Percentiles rank a stretch among this genome's conserved stretches.
These are phyloP conservation scores for Zygosaccharomyces sapae DNA, from an alignment of 1,139 yeast genomes.

Conservation along the genomic window DNA sequence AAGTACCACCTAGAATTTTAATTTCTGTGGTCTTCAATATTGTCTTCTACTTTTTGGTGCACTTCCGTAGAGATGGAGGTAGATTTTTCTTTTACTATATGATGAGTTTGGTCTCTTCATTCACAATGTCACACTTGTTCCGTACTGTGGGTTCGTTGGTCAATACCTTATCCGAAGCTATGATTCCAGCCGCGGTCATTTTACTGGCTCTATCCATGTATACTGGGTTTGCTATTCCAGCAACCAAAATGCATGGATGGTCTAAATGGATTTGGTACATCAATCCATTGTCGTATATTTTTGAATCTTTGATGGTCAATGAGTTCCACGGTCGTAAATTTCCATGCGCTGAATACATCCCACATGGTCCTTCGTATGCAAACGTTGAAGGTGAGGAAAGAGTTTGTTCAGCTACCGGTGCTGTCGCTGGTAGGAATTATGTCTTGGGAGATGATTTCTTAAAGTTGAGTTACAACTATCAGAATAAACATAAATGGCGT, in stretches of 20 bases:
- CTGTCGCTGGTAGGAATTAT: constrained; percentile 35
- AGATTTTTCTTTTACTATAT: constrained; percentile 55
- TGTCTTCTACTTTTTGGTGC: constrained; percentile 54
- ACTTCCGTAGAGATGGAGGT: constrained; percentile 55
- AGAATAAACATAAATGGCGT: constrained; percentile 60
- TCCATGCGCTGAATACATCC: constrained; percentile 39
- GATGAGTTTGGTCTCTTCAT: constrained; percentile 44
- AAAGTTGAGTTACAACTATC: constrained; percentile 40
- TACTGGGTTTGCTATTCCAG: constrained; percentile 66
- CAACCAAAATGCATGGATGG: constrained; percentile 60
- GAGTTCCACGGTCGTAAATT: constrained; percentile 50
- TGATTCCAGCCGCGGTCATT: constrained; percentile 57
- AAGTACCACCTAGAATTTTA: constrained; percentile 53
- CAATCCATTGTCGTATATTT: constrained; percentile 58
- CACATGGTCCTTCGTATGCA: constrained; percentile 39
- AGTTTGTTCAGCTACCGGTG: constrained; percentile 45
- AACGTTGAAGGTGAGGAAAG: constrained; percentile 37
- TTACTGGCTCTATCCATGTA: constrained; percentile 51
- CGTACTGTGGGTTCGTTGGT: constrained; percentile 57
- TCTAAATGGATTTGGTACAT: constrained; percentile 63
- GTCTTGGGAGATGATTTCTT: constrained; percentile 43
- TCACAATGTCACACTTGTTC: constrained; percentile 59
- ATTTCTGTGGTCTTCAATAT: constrained; percentile 51
- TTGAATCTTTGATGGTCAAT: constrained; percentile 57
- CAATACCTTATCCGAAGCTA: constrained; percentile 51